phyloP scores from a whole-genome alignment of 345 rosid species.

The Cardiospermum halicacabum region DNA sequence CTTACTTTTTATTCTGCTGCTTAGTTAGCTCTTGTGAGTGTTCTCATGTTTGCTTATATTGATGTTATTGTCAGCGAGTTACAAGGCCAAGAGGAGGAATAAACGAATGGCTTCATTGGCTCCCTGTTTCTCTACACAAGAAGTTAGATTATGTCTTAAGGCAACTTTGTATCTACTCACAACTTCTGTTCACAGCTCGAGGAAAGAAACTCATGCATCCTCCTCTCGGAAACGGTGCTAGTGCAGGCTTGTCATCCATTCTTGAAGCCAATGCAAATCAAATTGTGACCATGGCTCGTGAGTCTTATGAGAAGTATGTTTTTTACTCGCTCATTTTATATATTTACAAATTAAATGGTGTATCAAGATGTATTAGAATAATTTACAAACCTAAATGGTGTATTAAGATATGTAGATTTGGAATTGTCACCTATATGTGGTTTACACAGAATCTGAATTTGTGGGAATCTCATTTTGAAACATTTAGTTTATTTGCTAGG shows the following conservation, averaged over 20 bases:
- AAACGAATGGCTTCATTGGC: slow-evolving; percentile 91
- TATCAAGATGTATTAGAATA: no score
- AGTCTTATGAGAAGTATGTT: slow-evolving; percentile 71
- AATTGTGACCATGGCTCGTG: slow-evolving; percentile 70
- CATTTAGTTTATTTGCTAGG: neutral
- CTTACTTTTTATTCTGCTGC: neutral
- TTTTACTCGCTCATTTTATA: neutral
- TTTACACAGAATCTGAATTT: neutral
- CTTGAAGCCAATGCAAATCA: slow-evolving; percentile 80
- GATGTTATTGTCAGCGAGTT: slow-evolving; percentile 53
- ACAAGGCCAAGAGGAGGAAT: slow-evolving; percentile 93
- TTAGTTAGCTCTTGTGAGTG: neutral
- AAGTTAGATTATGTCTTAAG: slow-evolving; percentile 48
- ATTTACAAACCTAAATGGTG: neutral
- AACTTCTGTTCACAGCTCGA: slow-evolving; percentile 31
- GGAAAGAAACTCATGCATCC: slow-evolving; percentile 29
- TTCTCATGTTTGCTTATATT: slow-evolving; percentile 8
- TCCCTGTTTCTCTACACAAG: slow-evolving; percentile 83
- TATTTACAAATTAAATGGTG: neutral
- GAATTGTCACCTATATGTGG: neutral
- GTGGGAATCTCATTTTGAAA: neutral
- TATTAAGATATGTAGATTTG: slow-evolving; percentile 1
- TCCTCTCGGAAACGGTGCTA: slow-evolving; percentile 52
- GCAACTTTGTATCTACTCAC: slow-evolving; percentile 48
- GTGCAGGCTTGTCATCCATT: slow-evolving; percentile 59